These are phyloP conservation scores for Helicostylum pulchrum DNA, from an alignment of 192 early-diverging fungal genomes.

Conservation along the genomic window DNA sequence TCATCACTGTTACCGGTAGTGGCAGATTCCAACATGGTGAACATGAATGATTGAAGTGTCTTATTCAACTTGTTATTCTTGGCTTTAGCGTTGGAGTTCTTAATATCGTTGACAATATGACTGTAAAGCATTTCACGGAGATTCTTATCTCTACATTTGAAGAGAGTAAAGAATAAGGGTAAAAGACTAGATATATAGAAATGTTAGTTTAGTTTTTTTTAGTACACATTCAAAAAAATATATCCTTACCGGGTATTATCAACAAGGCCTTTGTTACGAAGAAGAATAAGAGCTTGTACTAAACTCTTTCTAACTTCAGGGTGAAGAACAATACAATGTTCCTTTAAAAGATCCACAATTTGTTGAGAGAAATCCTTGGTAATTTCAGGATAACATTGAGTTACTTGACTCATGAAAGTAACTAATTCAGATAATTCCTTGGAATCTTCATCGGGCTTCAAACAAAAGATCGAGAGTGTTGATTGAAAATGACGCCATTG, in stretches of 20 bases:
- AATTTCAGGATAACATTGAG: slow-evolving; percentile 84
- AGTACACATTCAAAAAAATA: neutral
- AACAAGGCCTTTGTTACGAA: slow-evolving; percentile 83
- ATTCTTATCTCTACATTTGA: slow-evolving; percentile 89
- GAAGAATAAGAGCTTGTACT: slow-evolving; percentile 83
- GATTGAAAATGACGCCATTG: slow-evolving; percentile 93
- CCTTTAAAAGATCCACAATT: slow-evolving; percentile 79
- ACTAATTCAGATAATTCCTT: slow-evolving; percentile 86
- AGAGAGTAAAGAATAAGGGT: slow-evolving; percentile 94
- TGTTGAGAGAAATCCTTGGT: slow-evolving; percentile 77
- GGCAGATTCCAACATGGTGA: slow-evolving; percentile 83
- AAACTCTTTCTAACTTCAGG: slow-evolving; percentile 81
- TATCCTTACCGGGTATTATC: slow-evolving; percentile 49
- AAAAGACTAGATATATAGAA: slow-evolving; percentile 49
- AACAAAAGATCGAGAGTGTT: slow-evolving; percentile 78
- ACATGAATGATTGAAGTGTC: slow-evolving; percentile 96
- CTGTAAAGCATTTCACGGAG: slow-evolving; percentile 86
- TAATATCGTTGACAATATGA: slow-evolving; percentile 96
- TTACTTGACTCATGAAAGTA: slow-evolving; percentile 87
- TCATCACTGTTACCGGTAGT: slow-evolving; percentile 63
- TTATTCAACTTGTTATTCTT: slow-evolving; percentile 99
- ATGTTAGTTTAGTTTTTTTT: neutral
- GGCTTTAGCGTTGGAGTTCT: slow-evolving; percentile 83
- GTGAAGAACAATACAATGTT: slow-evolving; percentile 77
- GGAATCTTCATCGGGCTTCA: slow-evolving; percentile 80